These are phyloP conservation scores for Truncatella angustata DNA, from an alignment of 2,329 filamentous ascomycete genomes.

Conservation along the genomic window DNA sequence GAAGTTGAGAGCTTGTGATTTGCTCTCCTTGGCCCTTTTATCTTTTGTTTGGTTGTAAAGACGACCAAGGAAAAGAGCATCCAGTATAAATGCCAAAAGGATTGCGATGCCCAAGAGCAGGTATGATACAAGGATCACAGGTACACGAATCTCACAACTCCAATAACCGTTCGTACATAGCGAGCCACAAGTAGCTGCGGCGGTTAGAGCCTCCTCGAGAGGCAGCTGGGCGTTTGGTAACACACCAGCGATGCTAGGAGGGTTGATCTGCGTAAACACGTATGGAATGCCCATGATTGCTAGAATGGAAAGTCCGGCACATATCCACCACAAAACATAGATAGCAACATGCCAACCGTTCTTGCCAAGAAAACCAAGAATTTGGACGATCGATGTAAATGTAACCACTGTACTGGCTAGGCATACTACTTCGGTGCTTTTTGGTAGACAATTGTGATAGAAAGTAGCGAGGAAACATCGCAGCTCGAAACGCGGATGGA, in stretches of 20 bases:
- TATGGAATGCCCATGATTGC: conserved; percentile 32
- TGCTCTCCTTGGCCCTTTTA: conserved; percentile 8
- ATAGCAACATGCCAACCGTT: conserved; percentile 24
- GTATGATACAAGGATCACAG: conserved; percentile 38
- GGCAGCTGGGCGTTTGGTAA: conserved; percentile 35
- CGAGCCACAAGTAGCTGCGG: conserved; percentile 34
- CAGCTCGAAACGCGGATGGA: neutral
- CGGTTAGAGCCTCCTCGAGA: conserved; percentile 35
- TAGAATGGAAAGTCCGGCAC: conserved; percentile 29
- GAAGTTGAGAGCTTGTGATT: conserved; percentile 11
- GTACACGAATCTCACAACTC: conserved; percentile 29
- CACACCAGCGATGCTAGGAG: conserved; percentile 30
- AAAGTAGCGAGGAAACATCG: neutral
- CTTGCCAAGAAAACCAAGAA: conserved; percentile 23
- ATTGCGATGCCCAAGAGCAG: conserved; percentile 34
- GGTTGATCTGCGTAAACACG: conserved; percentile 33
- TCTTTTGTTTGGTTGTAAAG: conserved; percentile 25
- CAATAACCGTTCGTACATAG: conserved; percentile 19
- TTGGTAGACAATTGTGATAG: conserved; percentile 12
- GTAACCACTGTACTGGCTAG: conserved; percentile 36
- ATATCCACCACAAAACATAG: conserved; percentile 40
- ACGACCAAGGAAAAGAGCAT: conserved; percentile 31
- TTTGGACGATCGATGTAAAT: conserved; percentile 24
- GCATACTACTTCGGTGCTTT: conserved; percentile 34
- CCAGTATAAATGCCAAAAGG: conserved; percentile 28